phyloP scores from a whole-genome alignment of 208 protist species.

The Chromosphaera perkinsii region DNA sequence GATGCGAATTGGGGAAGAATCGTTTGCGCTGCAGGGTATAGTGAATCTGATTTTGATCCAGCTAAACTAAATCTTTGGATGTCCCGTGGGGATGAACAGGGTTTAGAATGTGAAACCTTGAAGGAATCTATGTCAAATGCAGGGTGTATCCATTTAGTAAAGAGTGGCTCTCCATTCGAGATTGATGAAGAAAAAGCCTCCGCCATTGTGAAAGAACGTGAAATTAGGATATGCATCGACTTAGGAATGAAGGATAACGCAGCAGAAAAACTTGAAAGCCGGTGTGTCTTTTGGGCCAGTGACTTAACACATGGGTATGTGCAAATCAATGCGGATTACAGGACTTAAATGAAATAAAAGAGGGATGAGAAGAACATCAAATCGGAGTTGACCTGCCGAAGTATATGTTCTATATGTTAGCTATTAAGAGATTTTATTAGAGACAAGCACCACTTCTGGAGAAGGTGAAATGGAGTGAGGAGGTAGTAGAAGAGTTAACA shows the following conservation, averaged over 20 bases:
- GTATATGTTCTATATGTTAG: too few relatives aligned
- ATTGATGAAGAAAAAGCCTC: slow-evolving; percentile 26
- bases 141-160: slow-evolving; percentile 24
- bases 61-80: slow-evolving; percentile 25
- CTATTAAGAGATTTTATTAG: too few relatives aligned
- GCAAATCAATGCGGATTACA: slow-evolving; percentile 36
- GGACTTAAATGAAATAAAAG: slow-evolving; percentile 24
- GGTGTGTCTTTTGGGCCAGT: slow-evolving; percentile 17
- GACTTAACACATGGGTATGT: slow-evolving; percentile 36
- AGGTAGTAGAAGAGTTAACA: too few relatives aligned
- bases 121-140: slow-evolving; percentile 1
- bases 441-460: too few relatives aligned
- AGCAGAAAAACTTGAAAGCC: background rate
- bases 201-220: slow-evolving; percentile 10
- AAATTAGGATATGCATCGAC: slow-evolving; percentile 21
- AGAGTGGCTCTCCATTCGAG: slow-evolving; percentile 24
- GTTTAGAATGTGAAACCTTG: background rate
- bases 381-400: too few relatives aligned
- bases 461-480: too few relatives aligned
- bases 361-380: too few relatives aligned
- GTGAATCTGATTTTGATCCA: slow-evolving; percentile 31
- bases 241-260: slow-evolving; percentile 15
- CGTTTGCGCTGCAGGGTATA: slow-evolving; percentile 44
- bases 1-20: slow-evolving; percentile 54
- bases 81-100: background rate